Percentiles rank a stretch among this genome's conserved stretches.
phyloP scores from a whole-genome alignment of 2,329 filamentous ascomycete genomes.

The Metarhizium album region DNA sequence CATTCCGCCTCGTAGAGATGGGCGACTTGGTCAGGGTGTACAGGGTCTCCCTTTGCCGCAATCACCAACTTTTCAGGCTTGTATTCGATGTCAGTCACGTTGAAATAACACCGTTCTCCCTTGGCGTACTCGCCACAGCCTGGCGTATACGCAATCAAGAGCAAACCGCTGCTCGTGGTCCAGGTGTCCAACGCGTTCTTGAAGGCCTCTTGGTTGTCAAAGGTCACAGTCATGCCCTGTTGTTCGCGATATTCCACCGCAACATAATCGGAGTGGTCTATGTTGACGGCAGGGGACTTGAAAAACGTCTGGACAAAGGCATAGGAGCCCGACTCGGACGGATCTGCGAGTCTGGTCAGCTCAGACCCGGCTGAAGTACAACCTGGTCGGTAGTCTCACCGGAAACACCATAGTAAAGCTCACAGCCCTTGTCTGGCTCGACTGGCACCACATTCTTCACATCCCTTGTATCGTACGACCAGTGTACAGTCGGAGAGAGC shows the following conservation, averaged over 20 bases:
- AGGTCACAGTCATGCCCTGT: slow-evolving; percentile 8
- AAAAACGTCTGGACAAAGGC: slow-evolving; percentile 18
- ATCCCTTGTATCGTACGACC: slow-evolving; percentile 14
- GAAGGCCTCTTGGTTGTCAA: slow-evolving; percentile 13
- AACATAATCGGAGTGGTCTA: slow-evolving; percentile 17
- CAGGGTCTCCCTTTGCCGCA: slow-evolving; percentile 11
- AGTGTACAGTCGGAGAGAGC: slow-evolving; percentile 12
- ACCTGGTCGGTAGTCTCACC: neutral
- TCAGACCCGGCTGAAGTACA: neutral
- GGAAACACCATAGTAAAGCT: slow-evolving; percentile 16
- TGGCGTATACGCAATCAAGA: slow-evolving; percentile 16
- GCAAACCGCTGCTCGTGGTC: slow-evolving; percentile 9
- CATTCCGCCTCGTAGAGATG: slow-evolving; percentile 14
- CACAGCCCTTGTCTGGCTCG: slow-evolving; percentile 10
- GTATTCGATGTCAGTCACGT: slow-evolving; percentile 11
- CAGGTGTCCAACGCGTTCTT: slow-evolving; percentile 13
- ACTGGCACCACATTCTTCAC: slow-evolving; percentile 15
- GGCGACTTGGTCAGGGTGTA: slow-evolving; percentile 14
- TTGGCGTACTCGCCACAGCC: slow-evolving; percentile 17
- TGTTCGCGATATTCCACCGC: slow-evolving; percentile 5
- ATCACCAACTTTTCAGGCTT: slow-evolving; percentile 8
- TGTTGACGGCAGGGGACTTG: slow-evolving; percentile 17
- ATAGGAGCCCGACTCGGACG: slow-evolving; percentile 13
- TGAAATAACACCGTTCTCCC: slow-evolving; percentile 21
- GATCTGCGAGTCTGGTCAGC: slow-evolving; percentile 8